Conservation (phyloP, 179 eudicot species). For the Spergularia azorica region DNA sequence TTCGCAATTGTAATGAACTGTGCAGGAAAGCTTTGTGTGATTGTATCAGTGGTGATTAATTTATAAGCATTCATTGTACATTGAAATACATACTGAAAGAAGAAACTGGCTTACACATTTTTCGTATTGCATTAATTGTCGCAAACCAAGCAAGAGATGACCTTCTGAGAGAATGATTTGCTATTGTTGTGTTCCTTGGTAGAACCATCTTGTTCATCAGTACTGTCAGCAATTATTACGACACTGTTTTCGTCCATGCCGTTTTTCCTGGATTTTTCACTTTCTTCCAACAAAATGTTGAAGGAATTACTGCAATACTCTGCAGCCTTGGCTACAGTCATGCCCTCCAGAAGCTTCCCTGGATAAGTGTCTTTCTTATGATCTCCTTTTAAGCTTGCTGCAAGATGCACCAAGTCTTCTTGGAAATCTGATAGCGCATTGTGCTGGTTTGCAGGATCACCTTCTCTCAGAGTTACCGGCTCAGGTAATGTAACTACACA, state of each 20-base stretch:
- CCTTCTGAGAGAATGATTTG: slow-evolving; percentile 36
- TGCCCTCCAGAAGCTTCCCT: slow-evolving; percentile 44
- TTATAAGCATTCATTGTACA: no score
- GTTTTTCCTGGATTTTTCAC: slow-evolving; percentile 41
- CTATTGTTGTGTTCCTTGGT: background rate
- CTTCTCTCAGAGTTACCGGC: slow-evolving; percentile 50
- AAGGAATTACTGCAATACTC: slow-evolving; percentile 46
- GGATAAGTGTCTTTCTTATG: slow-evolving; percentile 46
- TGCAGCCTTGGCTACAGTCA: slow-evolving; percentile 62
- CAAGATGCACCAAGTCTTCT: slow-evolving; percentile 59
- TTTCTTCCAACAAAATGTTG: slow-evolving; percentile 46
- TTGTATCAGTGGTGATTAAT: no score
- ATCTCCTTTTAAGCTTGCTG: slow-evolving; percentile 67
- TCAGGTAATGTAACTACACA: slow-evolving; percentile 59
- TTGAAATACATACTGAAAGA: no score
- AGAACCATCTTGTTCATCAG: slow-evolving; percentile 5
- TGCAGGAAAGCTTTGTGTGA: no score
- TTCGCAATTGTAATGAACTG: no score
- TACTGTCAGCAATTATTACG: slow-evolving; percentile 21
- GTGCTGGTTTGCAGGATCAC: slow-evolving; percentile 39
- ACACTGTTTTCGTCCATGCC: slow-evolving; percentile 51
- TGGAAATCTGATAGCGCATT: slow-evolving; percentile 64
- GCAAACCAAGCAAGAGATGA: slow-evolving; percentile 45
- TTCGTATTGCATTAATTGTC: no score
- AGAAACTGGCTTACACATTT: no score